phyloP scores from a whole-genome alignment of 331 rosid species.

The Pyracantha coccinea region DNA sequence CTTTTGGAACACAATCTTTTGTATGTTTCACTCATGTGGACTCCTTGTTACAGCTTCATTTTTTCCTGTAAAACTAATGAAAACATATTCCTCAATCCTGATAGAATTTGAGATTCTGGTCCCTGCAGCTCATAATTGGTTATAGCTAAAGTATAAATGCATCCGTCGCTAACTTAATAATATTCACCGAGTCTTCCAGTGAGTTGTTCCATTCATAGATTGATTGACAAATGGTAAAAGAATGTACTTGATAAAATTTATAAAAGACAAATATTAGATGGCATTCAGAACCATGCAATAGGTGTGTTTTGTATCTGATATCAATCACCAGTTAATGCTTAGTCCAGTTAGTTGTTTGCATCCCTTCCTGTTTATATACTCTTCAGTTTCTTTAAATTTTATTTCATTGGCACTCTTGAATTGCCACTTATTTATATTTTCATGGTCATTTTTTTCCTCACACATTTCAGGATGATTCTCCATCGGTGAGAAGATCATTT shows the following conservation, averaged over 20 bases:
- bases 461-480: conserved; percentile 56
- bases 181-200: not conserved
- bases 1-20: no score
- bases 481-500: conserved; percentile 50
- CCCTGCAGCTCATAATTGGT: not conserved
- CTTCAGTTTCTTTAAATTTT: not conserved
- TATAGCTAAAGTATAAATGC: not conserved
- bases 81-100: not conserved
- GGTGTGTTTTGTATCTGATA: not conserved
- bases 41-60: not conserved
- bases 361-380: not conserved
- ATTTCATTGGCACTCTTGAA: not conserved
- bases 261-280: not conserved
- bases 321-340: not conserved
- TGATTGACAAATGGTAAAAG: not conserved
- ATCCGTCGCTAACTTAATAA: not conserved
- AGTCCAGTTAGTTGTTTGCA: not conserved
- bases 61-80: not conserved
- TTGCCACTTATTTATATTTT: not conserved
- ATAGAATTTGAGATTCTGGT: not conserved
- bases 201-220: not conserved
- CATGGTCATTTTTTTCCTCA: conserved; percentile 1
- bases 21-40: not conserved
- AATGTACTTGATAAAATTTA: not conserved
- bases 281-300: not conserved